Evolutionary conservation across 2,329 filamentous ascomycete genomes (phyloP).

Genomic region (Claviceps cyperi): DNA sequence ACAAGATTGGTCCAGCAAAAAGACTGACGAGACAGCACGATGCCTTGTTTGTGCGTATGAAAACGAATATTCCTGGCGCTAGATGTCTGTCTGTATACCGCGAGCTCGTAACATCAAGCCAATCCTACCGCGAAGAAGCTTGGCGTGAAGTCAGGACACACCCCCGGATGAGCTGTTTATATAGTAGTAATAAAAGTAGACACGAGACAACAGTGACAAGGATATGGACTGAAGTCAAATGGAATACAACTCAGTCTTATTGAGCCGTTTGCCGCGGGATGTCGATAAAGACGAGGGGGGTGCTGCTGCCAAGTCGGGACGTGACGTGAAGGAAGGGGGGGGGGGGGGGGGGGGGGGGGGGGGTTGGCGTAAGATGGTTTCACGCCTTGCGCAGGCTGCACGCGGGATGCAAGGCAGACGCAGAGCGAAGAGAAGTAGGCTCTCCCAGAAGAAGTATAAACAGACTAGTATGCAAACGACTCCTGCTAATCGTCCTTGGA

Average conservation of each 20-base stretch:
- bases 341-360: background rate
- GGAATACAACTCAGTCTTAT: background rate
- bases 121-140: background rate
- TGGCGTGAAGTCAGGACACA: background rate
- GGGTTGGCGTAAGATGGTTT: background rate
- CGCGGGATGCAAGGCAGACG: background rate
- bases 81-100: background rate
- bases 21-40: background rate
- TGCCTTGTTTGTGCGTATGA: background rate
- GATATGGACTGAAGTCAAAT: background rate
- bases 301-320: background rate
- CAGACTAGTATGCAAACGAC: slow-evolving; percentile 8
- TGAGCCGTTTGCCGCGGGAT: background rate
- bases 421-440: slow-evolving; percentile 1
- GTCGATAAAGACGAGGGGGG: background rate
- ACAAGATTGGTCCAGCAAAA: background rate
- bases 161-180: background rate
- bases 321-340: background rate
- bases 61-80: background rate
- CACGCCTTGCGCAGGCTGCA: background rate
- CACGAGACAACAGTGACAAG: background rate
- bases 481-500: slow-evolving; percentile 15
- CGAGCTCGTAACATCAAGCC: background rate
- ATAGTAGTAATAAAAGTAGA: background rate
- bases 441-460: slow-evolving; percentile 1